phyloP scores from a whole-genome alignment of 1,139 yeast genomes.

The Suhomyces ambrosiae region DNA sequence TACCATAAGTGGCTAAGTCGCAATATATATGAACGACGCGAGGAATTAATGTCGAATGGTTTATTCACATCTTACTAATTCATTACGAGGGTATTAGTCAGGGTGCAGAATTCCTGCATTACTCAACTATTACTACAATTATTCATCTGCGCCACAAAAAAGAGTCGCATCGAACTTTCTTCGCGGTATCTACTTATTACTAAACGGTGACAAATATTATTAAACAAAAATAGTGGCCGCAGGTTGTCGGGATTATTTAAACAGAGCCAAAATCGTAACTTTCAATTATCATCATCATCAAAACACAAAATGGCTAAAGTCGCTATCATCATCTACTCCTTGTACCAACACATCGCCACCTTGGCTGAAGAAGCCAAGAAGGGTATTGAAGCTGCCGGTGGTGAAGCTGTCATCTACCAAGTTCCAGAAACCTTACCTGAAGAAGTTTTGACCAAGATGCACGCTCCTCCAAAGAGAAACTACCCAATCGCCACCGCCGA shows the following conservation, averaged over 20 bases:
- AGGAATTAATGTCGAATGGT: too few relatives aligned
- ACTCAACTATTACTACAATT: neutral
- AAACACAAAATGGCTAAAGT: conserved; percentile 30
- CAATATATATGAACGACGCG: neutral
- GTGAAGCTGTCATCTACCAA: conserved; percentile 39
- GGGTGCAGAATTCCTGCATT: too few relatives aligned
- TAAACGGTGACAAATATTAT: too few relatives aligned
- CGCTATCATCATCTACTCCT: conserved; percentile 42
- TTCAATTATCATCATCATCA: neutral
- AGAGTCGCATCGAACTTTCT: too few relatives aligned
- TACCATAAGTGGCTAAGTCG: too few relatives aligned
- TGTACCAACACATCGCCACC: conserved; percentile 40
- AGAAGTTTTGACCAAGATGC: conserved; percentile 30
- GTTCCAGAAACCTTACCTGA: conserved; percentile 39
- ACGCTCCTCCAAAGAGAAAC: conserved; percentile 37
- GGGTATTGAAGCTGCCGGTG: conserved; percentile 44
- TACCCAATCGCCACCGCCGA: conserved; percentile 36
- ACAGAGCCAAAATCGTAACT: too few relatives aligned
- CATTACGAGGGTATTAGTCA: too few relatives aligned
- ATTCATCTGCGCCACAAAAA: too few relatives aligned
- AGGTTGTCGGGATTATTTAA: neutral
- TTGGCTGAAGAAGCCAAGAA: conserved; percentile 38
- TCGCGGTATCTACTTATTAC: too few relatives aligned
- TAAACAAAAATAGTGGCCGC: too few relatives aligned
- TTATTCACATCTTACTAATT: too few relatives aligned